These are phyloP conservation scores for Aspergillus arachidicola DNA, from an alignment of 2,329 filamentous ascomycete species.

Conservation along the genomic window DNA sequence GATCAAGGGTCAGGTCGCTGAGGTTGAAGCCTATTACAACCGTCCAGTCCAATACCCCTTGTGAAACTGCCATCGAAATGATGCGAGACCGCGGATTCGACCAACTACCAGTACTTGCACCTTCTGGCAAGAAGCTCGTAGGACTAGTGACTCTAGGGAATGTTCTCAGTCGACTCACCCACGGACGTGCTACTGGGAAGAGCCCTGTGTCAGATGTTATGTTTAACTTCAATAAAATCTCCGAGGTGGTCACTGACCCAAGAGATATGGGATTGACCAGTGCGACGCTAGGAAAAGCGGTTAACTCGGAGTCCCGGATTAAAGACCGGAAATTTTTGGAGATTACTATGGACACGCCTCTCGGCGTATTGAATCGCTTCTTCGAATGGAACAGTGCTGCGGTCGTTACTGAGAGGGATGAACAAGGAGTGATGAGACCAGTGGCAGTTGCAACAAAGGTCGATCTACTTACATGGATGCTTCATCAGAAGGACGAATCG, in stretches of 20 bases:
- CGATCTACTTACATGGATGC: constrained; percentile 88
- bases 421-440: constrained; percentile 68
- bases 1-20: constrained; percentile 78
- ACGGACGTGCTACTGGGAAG: constrained; percentile 73
- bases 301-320: constrained; percentile 41
- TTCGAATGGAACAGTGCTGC: constrained; percentile 98
- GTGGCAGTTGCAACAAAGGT: constrained; percentile 95
- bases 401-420: constrained; percentile 79
- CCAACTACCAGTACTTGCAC: constrained; percentile 84
- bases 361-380: constrained; percentile 83
- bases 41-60: constrained; percentile 69
- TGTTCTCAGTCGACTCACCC: constrained; percentile 84
- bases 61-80: constrained; percentile 88
- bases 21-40: constrained; percentile 93
- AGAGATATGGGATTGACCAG: constrained; percentile 58
- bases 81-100: constrained; percentile 99
- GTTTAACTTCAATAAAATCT: constrained; percentile 90
- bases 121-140: constrained; percentile 72
- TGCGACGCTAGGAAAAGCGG: constrained; percentile 15
- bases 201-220: constrained; percentile 84
- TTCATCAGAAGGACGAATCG: constrained; percentile 59
- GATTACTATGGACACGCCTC: constrained; percentile 86
- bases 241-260: constrained; percentile 89
- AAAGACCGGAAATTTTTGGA: constrained; percentile 78
- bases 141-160: constrained; percentile 95